phyloP scores from a whole-genome alignment of 2,329 filamentous ascomycete species.

The Verticillium zaregamsianum region DNA sequence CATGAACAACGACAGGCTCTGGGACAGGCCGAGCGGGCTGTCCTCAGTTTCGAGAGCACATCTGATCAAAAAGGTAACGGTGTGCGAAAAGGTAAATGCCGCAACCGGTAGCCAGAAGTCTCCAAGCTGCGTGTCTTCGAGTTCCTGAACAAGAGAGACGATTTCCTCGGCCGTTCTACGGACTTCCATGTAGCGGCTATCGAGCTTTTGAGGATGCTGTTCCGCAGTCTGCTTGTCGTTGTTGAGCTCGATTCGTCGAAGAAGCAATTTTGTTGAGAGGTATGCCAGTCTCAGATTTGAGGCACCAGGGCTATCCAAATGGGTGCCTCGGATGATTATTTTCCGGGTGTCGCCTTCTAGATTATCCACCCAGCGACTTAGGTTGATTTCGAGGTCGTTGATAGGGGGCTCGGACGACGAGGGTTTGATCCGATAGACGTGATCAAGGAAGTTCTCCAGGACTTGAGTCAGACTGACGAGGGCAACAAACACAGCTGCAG shows the following conservation, averaged over 20 bases:
- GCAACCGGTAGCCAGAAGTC: constrained; percentile 48
- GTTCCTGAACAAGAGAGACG: constrained; percentile 40
- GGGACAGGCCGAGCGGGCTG: constrained; percentile 25
- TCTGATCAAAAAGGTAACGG: constrained; percentile 45
- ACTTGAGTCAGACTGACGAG: constrained; percentile 9
- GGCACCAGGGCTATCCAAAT: constrained; percentile 36
- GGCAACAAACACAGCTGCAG: constrained; percentile 10
- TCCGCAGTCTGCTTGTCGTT: constrained; percentile 23
- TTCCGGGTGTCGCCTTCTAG: constrained; percentile 31
- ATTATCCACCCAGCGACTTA: constrained; percentile 41
- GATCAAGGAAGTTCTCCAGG: constrained; percentile 13
- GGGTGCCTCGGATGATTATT: constrained; percentile 36
- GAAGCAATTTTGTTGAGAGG: constrained; percentile 40
- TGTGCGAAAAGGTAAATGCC: constrained; percentile 43
- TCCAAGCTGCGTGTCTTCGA: constrained; percentile 35
- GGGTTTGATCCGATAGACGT: constrained; percentile 13
- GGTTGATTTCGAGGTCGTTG: constrained; percentile 27
- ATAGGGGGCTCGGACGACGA: neutral
- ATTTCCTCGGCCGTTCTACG: constrained; percentile 44
- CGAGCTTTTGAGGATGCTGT: neutral
- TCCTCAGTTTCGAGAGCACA: constrained; percentile 41
- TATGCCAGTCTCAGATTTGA: constrained; percentile 49
- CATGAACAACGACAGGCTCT: constrained; percentile 35
- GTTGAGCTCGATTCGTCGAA: constrained; percentile 42
- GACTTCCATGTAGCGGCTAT: constrained; percentile 31